phyloP scores from a whole-genome alignment of 2,329 filamentous ascomycete genomes.

The Colletotrichum ledebouriae region DNA sequence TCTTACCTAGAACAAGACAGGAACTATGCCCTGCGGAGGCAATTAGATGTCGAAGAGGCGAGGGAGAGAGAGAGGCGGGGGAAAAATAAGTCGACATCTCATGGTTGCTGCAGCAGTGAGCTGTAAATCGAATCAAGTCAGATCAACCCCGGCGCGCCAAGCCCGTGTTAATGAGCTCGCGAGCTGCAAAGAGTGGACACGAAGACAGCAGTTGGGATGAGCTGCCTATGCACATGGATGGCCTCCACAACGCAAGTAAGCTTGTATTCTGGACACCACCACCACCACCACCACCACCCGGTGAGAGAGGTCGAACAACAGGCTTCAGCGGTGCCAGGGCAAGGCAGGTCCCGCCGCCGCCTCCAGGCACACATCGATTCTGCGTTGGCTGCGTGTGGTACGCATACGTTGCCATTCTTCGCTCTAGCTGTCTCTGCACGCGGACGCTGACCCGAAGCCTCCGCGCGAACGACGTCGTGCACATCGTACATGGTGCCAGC shows the following conservation, averaged over 20 bases:
- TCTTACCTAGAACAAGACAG: conserved; percentile 21
- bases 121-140: conserved; percentile 35
- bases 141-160: conserved; percentile 39
- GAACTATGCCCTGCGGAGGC: background rate
- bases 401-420: background rate
- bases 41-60: conserved; percentile 2
- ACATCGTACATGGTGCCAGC: conserved; percentile 13
- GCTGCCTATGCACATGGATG: conserved; percentile 27
- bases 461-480: conserved; percentile 22
- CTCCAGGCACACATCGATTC: conserved; percentile 22
- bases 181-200: conserved; percentile 29
- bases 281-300: background rate
- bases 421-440: conserved; percentile 19
- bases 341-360: conserved; percentile 14
- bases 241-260: conserved; percentile 38
- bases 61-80: background rate
- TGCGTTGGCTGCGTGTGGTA: conserved; percentile 10
- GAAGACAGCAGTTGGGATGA: conserved; percentile 20
- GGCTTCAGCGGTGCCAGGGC: conserved; percentile 9
- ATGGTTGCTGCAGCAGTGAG: conserved; percentile 35
- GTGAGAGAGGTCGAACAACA: conserved; percentile 2
- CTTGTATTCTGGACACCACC: conserved; percentile 34
- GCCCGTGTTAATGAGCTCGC: conserved; percentile 38
- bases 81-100: conserved; percentile 9
- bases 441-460: conserved; percentile 29